These are phyloP conservation scores for Talaromyces piceae DNA, from an alignment of 2,329 filamentous ascomycete genomes.

Conservation along the genomic window DNA sequence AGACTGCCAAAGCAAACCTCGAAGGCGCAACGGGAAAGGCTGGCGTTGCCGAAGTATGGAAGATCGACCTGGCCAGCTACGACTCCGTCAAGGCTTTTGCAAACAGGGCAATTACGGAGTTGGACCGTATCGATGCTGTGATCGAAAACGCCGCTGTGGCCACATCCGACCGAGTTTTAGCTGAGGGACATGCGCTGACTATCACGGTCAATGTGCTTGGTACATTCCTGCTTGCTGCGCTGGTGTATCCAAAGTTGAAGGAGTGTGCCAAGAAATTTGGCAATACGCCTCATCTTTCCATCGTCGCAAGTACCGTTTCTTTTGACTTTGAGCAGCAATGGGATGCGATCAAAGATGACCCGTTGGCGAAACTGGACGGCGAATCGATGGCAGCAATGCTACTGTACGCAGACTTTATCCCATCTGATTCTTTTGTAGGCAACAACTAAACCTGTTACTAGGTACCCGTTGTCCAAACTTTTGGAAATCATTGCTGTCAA, in stretches of 20 bases:
- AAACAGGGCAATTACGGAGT: conserved; percentile 9
- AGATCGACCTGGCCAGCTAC: conserved; percentile 37
- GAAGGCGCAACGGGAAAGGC: conserved; percentile 19
- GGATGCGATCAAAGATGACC: conserved; percentile 17
- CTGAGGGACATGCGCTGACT: conserved; percentile 16
- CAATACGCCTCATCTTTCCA: conserved; percentile 14
- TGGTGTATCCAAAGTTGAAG: conserved; percentile 19
- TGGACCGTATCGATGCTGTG: conserved; percentile 13
- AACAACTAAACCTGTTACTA: neutral
- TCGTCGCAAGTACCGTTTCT: conserved; percentile 16
- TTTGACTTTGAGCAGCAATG: conserved; percentile 14
- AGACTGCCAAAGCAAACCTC: conserved; percentile 24
- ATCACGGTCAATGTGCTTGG: conserved; percentile 22
- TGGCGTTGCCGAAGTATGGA: conserved; percentile 41
- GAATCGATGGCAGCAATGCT: conserved; percentile 10
- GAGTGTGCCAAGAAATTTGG: conserved; percentile 14
- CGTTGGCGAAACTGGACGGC: conserved; percentile 14
- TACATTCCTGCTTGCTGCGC: conserved; percentile 20
- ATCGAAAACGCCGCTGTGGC: conserved; percentile 14
- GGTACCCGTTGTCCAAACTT: conserved; percentile 30
- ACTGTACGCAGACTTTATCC: conserved; percentile 6
- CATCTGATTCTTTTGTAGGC: neutral
- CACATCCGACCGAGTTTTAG: neutral
- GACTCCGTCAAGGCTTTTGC: conserved; percentile 13
- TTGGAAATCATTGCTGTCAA: conserved; percentile 25